Base-by-base conservation (phyloP, 2,329 filamentous ascomycete genomes). In the Alternaria alternata region DNA sequence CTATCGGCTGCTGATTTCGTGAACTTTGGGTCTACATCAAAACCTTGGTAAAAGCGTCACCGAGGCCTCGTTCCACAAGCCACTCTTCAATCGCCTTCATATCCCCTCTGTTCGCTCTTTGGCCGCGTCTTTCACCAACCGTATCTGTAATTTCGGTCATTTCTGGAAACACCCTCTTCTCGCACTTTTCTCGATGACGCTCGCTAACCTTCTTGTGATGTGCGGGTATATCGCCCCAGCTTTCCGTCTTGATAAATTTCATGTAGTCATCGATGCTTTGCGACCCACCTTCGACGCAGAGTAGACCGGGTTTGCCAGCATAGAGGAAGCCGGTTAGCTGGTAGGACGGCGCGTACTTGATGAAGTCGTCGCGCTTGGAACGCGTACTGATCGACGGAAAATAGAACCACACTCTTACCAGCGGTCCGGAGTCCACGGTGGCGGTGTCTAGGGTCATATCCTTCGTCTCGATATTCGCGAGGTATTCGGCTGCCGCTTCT, bases 151-250 rank as follows among this genome's bases (percentile, higher is more conserved):
- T 86, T 64, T 87, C 84, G 24, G 79, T 78, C 83, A 90, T 89
- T 30, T 85, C 84, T 6, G 66, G 63, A 62, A 89, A 85, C 3
- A 81, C 82, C 20, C 84, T 75, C 30, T 60, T 51, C 14, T 78
- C 59, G 2, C 68, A 70, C 1, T 57, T 67, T 68, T 87, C 84
- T 1, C 85, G 72, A 57, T 81, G 82, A 9, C 84, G 74, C 76
- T 88, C 87, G 69, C 83, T 87, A 38, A 88, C 86, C 66, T 88
- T 88, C 65, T 88, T 88, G 62, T 88, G 87, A 58, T 87, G 82
- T 18, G 84, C 81, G 0, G 87, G 87, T 6, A 88, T 88, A 70
- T 88, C 86, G 0, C 85, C 83, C 87, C 87, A 88, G 54, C 84
- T 87, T 65, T 88, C 84, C 6, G 85, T 88, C 74, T 88, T 88